Evolutionary conservation across 352 stramenopile genomes (phyloP).

Genomic region (Phytophthora citrophthora): DNA sequence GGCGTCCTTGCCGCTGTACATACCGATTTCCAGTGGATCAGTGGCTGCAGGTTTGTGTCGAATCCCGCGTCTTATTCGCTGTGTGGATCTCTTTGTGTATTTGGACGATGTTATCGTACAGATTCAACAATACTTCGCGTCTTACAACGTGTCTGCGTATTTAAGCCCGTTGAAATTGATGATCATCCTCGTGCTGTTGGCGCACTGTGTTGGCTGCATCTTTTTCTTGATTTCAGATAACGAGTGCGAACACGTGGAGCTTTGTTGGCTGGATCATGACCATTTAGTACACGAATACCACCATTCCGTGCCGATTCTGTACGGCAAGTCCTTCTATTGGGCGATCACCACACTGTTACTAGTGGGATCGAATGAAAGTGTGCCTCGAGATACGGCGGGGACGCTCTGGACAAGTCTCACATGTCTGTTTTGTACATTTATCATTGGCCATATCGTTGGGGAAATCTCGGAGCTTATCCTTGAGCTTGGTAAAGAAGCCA

Average conservation of each 20-base stretch:
- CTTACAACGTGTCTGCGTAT: conserved; percentile 73
- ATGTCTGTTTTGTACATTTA: conserved; percentile 71
- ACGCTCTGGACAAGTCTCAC: conserved; percentile 67
- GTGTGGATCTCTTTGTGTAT: conserved; percentile 55
- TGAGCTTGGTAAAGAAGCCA: conserved; percentile 72
- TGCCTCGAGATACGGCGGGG: conserved; percentile 45
- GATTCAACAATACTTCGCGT: conserved; percentile 68
- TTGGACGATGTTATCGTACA: conserved; percentile 74
- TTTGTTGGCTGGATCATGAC: conserved; percentile 73
- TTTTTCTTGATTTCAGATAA: conserved; percentile 79
- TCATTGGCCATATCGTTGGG: conserved; percentile 81
- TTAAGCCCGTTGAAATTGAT: conserved; percentile 72
- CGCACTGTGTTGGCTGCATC: conserved; percentile 66
- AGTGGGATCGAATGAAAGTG: conserved; percentile 65
- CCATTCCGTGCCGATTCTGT: conserved; percentile 54
- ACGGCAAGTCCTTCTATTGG: conserved; percentile 79
- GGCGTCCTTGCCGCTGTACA: conserved; percentile 65
- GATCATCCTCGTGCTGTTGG: conserved; percentile 62
- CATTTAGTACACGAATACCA: conserved; percentile 73
- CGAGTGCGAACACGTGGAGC: conserved; percentile 45
- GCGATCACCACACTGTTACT: conserved; percentile 69
- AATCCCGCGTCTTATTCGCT: conserved; percentile 63
- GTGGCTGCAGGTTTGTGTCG: conserved; percentile 55
- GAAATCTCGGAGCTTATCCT: conserved; percentile 83
- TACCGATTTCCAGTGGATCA: conserved; percentile 2